A percentile compares a stretch with the other conserved stretches of the same genome.
These are phyloP conservation scores for Periconia macrospinosa DNA, from an alignment of 2,329 filamentous ascomycete species.

Conservation along the genomic window DNA sequence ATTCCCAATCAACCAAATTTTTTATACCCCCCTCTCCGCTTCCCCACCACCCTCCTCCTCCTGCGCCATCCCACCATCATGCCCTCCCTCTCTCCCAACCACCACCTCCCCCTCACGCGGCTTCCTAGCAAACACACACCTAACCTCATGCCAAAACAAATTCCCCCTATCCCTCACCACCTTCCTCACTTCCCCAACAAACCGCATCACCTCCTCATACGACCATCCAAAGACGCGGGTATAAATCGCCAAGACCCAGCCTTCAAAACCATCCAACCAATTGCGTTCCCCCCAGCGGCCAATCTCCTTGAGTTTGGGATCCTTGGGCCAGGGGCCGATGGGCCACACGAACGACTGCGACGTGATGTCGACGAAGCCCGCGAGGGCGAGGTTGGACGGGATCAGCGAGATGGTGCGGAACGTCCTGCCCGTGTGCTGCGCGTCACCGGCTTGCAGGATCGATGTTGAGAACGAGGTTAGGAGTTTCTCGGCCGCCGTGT, in stretches of 20 bases:
- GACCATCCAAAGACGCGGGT: constrained; percentile 44
- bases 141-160: constrained; percentile 44
- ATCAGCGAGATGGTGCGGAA: constrained; percentile 27
- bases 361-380: constrained; percentile 33
- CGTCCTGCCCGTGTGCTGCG: constrained; percentile 27
- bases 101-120: constrained; percentile 18
- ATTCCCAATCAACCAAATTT: no score
- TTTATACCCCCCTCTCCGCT: not conserved
- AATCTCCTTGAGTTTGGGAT: constrained; percentile 36
- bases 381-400: constrained; percentile 15
- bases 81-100: not conserved
- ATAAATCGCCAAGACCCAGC: constrained; percentile 45
- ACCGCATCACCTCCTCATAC: constrained; percentile 37
- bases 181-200: constrained; percentile 34
- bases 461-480: constrained; percentile 19
- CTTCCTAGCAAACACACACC: constrained; percentile 32
- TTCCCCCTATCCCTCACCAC: constrained; percentile 38
- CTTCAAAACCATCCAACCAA: constrained; percentile 46
- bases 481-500: constrained; percentile 19
- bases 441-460: constrained; percentile 18
- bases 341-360: constrained; percentile 34
- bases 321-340: constrained; percentile 36
- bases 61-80: no score
- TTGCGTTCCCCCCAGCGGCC: constrained; percentile 43
- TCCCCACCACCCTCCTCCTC: not conserved